Evolutionary conservation across 345 rosid genomes (phyloP), one percentile per base, ranked within the genome.

Genomic region (Leavenworthia alabamica): DNA sequence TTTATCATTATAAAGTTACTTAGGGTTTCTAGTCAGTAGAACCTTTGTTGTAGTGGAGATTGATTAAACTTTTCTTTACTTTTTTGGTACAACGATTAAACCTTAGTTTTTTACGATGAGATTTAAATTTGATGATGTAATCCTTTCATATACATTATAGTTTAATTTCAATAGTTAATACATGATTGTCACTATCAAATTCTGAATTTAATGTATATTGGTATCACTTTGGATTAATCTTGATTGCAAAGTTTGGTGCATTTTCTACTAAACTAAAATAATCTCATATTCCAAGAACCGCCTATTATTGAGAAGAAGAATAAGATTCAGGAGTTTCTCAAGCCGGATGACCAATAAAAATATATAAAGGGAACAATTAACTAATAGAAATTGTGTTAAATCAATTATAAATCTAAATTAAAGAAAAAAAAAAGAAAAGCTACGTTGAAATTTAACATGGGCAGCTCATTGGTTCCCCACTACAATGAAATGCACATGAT

Each of bases 401-500:
- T 39, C 6, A 22, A 23, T 59, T 22, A 58, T 27, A 10, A 41
- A 41, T 40, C n/a, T 13, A 54, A 5, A 33, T 23, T 33, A 24
- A 37, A 13, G 23, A 32, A 16, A 68, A 55, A 62, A 24, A 37
- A 13, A 23, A 32, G 12, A 68, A 55, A 62, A 13, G 51, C 51
- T 31, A n/a, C 56, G 46, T 22, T 11, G 68, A 63, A 56, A 60
- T 40, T 47, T 33, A 63, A 63, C 61, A 53, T 57, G 70, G 74
- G 57, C 62, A 69, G 55, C 59, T 66, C 73, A 74, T 74, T 71
- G 79, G 81, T 73, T 71, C 51, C 47, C 52, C 68, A 67, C 51
- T 61, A 68, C 76, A 66, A 72, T 32, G 22, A 51, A 40, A 60
- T 61, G 85, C 83, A 76, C 78, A 75, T 74, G 79, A 57, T 20